Conservation (phyloP, 768 basidiomycete species). For the Pseudohyphozyma bogoriensis region DNA sequence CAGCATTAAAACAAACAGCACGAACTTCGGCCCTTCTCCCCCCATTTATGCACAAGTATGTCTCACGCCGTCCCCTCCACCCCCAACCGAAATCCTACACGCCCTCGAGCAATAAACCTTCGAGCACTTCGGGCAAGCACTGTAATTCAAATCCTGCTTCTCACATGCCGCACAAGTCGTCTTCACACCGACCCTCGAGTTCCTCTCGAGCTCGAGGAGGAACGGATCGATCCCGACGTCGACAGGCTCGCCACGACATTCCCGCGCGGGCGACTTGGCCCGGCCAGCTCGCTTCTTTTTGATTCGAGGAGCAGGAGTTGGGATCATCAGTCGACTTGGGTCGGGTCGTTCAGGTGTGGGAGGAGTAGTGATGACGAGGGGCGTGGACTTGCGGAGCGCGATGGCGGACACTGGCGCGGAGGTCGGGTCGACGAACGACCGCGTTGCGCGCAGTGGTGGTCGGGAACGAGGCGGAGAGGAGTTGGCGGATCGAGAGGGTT, state of each 20-base stretch:
- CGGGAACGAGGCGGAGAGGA: not conserved
- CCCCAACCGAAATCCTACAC: no score
- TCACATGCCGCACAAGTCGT: slow-evolving; percentile 26
- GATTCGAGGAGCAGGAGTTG: no score
- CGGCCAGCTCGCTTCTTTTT: no score
- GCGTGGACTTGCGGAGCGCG: not conserved
- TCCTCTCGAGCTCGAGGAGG: slow-evolving; percentile 27
- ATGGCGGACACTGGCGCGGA: not conserved
- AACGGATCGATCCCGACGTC: slow-evolving; percentile 32
- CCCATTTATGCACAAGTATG: no score
- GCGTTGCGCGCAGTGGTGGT: not conserved
- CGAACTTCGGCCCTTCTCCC: no score
- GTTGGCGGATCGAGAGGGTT: not conserved
- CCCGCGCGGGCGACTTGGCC: no score
- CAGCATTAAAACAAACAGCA: no score
- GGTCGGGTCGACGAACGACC: slow-evolving; percentile 1
- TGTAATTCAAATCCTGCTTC: slow-evolving; percentile 27
- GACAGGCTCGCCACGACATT: slow-evolving; percentile 5
- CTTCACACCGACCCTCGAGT: slow-evolving; percentile 21
- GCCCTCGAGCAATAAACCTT: slow-evolving; percentile 21
- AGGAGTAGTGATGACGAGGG: not conserved
- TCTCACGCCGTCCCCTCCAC: no score
- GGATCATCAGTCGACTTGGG: not conserved
- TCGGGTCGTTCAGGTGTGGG: not conserved
- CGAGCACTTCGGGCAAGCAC: slow-evolving; percentile 6